These are phyloP conservation scores for Trichothecium roseum DNA, from an alignment of 2,329 filamentous ascomycete genomes.

Conservation along the genomic window DNA sequence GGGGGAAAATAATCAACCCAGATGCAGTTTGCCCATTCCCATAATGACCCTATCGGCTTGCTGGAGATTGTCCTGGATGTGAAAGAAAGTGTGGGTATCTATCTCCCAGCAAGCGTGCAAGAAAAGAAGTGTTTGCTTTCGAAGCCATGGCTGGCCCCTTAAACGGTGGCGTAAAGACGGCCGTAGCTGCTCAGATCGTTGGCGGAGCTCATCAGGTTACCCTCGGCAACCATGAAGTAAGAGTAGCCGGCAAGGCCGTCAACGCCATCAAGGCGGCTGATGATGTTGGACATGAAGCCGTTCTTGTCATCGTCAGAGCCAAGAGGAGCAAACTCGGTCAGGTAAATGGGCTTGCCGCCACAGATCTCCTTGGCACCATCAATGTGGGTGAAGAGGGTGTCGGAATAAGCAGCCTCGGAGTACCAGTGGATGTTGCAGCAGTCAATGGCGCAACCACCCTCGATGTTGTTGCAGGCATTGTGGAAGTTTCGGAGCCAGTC, in stretches of 20 bases:
- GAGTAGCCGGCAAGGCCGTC: constrained; percentile 44
- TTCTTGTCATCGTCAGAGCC: constrained; percentile 29
- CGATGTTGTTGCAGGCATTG: constrained; percentile 30
- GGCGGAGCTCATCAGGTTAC: constrained; percentile 28
- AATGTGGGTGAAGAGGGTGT: constrained; percentile 46
- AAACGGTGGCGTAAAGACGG: constrained; percentile 35
- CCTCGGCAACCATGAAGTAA: constrained; percentile 42
- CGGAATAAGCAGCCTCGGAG: constrained; percentile 32
- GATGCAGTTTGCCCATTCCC: not conserved
- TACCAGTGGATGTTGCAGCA: constrained; percentile 59
- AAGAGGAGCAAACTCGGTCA: constrained; percentile 53
- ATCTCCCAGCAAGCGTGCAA: constrained; percentile 27
- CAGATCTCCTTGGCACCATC: constrained; percentile 33
- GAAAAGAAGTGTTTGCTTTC: constrained; percentile 15
- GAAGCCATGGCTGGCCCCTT: constrained; percentile 5
- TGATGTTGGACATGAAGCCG: constrained; percentile 38
- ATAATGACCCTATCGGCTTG: constrained; percentile 6
- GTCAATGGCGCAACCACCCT: constrained; percentile 39
- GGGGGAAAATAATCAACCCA: constrained; percentile 1
- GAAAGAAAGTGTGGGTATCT: constrained; percentile 16
- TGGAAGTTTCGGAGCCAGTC: constrained; percentile 46
- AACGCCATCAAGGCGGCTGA: constrained; percentile 36
- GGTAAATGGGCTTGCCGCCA: constrained; percentile 43
- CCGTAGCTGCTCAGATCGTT: constrained; percentile 34
- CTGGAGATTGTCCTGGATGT: constrained; percentile 7